These are phyloP conservation scores for Ramaria sp. DNA, from an alignment of 768 basidiomycete species.

Conservation along the genomic window DNA sequence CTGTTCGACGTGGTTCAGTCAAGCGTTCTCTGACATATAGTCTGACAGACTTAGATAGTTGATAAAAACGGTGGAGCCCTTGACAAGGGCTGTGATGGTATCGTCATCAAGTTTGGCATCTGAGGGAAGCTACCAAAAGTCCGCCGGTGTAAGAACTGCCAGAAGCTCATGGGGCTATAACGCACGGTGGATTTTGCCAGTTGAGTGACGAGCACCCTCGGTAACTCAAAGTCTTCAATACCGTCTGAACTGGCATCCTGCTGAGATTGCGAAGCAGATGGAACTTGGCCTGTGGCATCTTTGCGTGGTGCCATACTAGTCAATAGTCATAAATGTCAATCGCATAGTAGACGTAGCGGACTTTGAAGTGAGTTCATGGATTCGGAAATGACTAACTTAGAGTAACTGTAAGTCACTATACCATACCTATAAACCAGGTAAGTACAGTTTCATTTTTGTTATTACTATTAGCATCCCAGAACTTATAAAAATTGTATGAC, in stretches of 20 bases:
- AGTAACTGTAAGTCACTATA: too few species aligned
- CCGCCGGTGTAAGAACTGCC: background rate
- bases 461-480: too few species aligned
- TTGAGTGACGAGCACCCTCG: conserved; percentile 70
- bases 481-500: too few species aligned
- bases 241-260: conserved; percentile 75
- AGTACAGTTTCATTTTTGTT: too few species aligned
- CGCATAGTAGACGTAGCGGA: too few species aligned
- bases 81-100: conserved; percentile 71
- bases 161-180: conserved; percentile 9
- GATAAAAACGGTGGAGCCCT: conserved; percentile 91
- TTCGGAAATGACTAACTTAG: too few species aligned
- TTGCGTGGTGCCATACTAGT: conserved; percentile 38
- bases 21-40: background rate
- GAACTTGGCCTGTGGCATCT: conserved; percentile 42
- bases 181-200: conserved; percentile 78
- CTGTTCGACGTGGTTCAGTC: conserved; percentile 18
- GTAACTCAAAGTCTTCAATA: conserved; percentile 84
- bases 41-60: conserved; percentile 70
- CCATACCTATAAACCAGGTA: too few species aligned
- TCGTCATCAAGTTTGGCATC: conserved; percentile 86
- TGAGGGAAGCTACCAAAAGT: conserved; percentile 54
- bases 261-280: conserved; percentile 55
- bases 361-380: too few species aligned
- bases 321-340: background rate